These are phyloP conservation scores for Bruguiera sexangula DNA, from an alignment of 345 rosid species.

Conservation along the genomic window DNA sequence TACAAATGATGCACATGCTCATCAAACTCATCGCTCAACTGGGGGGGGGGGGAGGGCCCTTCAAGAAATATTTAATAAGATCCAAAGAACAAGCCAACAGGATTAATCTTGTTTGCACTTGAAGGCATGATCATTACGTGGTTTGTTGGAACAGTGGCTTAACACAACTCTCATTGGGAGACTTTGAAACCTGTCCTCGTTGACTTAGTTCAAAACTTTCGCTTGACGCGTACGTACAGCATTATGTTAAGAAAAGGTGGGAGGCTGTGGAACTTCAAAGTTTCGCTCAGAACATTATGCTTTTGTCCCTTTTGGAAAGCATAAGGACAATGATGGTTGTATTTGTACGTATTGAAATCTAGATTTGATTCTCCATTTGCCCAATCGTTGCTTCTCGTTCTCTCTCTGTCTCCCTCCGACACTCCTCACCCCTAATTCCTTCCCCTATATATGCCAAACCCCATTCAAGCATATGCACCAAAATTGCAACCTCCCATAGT, in stretches of 20 bases:
- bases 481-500: background rate
- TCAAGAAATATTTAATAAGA: background rate
- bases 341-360: slow-evolving; percentile 4
- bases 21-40: background rate
- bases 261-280: no score
- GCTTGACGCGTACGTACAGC: no score
- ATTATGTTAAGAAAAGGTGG: no score
- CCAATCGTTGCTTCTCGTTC: slow-evolving; percentile 1
- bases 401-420: background rate
- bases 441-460: slow-evolving; percentile 14
- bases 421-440: background rate
- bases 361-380: slow-evolving; percentile 24
- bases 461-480: slow-evolving; percentile 12
- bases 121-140: background rate
- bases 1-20: background rate
- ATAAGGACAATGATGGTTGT: background rate
- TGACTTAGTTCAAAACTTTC: no score
- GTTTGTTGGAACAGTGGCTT: background rate
- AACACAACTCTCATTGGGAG: background rate
- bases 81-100: background rate
- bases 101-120: background rate
- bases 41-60: background rate
- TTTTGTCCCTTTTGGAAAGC: background rate
- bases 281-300: background rate
- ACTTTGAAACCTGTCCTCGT: no score